Base-by-base conservation (phyloP, 2,329 filamentous ascomycete species). In the Grosmannia penicillata region DNA sequence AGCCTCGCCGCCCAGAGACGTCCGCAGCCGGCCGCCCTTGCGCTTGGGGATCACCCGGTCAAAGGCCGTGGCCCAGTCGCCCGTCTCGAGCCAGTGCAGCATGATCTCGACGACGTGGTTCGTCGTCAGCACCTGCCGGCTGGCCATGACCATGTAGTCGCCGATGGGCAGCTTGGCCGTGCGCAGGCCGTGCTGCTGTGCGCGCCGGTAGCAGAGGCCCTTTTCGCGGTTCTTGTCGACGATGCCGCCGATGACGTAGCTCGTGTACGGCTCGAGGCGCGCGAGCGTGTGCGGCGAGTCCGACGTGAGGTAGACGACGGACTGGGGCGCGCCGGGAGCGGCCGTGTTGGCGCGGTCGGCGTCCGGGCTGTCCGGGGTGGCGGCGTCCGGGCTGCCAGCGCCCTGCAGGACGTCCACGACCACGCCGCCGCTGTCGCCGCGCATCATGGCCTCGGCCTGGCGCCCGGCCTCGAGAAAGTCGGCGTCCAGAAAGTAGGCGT, bases 21-120 rank as follows among this genome's bases (percentile, higher is more conserved):
- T 56, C 44, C 66, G 83, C 48, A 93, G 53, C 39, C 68, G 71
- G 0, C 81, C 85, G 1, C 84, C 85, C 57, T 98, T 98, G 45
- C 91, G 68, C 59, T 85, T 86, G 0, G 91, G 91, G 48, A 98
- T 87, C 4, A 93, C 85, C 36, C 74, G 69, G 59, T 87, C 61
- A 55, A 98, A 98, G 0, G 91, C 87, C 52, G 82, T 67, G 2
- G 80, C 87, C 91, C 91, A 98, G 55, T 96, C 82, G 3, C 82
- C 83, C 35, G 74, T 75, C 57, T 95, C 85, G 39, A 98, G 59
- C 86, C 87, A 98, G 47, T 76, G 78, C 33, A 94, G 62, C 84
- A 98, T 94, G 45, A 98, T 96, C 59, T 96, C 89, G 33, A 91
- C 74, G 2, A 98, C 91, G 53, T 98, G 91, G 53, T 96, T 98